phyloP scores from a whole-genome alignment of 257 asterid species.

The Cruciata laevipes region DNA sequence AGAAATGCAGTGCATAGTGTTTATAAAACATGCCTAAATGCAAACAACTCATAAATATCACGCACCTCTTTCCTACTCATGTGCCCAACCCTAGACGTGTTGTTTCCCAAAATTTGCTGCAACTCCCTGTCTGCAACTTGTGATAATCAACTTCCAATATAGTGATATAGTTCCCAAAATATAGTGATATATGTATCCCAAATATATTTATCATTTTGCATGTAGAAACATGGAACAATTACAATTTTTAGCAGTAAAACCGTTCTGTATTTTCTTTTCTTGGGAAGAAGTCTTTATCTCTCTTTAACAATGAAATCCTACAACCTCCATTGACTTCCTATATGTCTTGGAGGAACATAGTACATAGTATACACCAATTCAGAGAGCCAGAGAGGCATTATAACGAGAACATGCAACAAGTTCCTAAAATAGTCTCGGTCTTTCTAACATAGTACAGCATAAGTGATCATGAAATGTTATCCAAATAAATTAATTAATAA shows the following conservation, averaged over 20 bases:
- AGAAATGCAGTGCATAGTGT: not conserved
- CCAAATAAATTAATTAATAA: not conserved
- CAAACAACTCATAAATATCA: not conserved
- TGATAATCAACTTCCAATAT: constrained; percentile 71
- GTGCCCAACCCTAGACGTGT: constrained; percentile 64
- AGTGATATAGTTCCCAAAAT: not conserved
- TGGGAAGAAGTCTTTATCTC: not conserved
- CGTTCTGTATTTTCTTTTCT: not conserved
- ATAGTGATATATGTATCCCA: not conserved
- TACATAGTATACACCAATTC: not conserved
- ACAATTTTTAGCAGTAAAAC: not conserved
- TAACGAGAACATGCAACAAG: not conserved
- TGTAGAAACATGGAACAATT: not conserved
- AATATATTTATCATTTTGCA: not conserved
- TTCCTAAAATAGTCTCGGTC: not conserved
- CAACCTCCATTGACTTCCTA: not conserved
- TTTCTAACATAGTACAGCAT: not conserved
- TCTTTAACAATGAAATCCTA: not conserved
- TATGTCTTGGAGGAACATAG: not conserved
- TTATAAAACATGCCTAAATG: not conserved
- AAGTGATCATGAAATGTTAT: not conserved
- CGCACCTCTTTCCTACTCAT: constrained; percentile 73
- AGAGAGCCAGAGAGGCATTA: not conserved
- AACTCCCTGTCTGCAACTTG: constrained; percentile 91
- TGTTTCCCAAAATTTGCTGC: constrained; percentile 78